phyloP scores from a whole-genome alignment of 805 yeast genomes.

The Torulaspora franciscae region DNA sequence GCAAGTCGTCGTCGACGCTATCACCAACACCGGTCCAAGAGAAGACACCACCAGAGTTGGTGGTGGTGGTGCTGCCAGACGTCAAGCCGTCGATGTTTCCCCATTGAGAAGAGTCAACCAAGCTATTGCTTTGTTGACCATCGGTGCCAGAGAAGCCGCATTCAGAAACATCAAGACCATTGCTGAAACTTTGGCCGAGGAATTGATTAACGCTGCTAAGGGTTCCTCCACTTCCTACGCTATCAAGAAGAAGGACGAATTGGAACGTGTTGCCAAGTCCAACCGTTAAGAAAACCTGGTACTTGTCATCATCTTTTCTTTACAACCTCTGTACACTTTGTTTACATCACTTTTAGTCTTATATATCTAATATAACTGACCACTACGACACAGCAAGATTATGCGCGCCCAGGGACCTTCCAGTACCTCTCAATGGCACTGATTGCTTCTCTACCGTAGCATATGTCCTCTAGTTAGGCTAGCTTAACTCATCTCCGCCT shows the following conservation, averaged over 20 bases:
- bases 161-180: constrained; percentile 99
- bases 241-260: constrained; percentile 99
- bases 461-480: no score
- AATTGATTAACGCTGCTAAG: constrained; percentile 99
- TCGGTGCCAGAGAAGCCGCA: constrained; percentile 99
- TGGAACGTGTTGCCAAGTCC: constrained; percentile 99
- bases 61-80: constrained; percentile 99
- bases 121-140: constrained; percentile 95
- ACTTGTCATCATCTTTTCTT: constrained; percentile 11
- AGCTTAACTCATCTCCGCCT: neutral
- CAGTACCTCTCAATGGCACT: no score
- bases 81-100: constrained; percentile 99
- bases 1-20: constrained; percentile 98
- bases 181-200: constrained; percentile 99
- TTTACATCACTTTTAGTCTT: constrained; percentile 17
- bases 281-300: constrained; percentile 74
- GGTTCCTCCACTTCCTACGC: constrained; percentile 99
- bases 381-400: constrained; percentile 7
- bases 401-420: no score
- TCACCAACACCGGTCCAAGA: constrained; percentile 99
- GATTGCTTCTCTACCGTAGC: no score
- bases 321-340: constrained; percentile 21
- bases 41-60: constrained; percentile 99
- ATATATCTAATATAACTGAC: constrained; percentile 18
- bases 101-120: constrained; percentile 99